phyloP scores from a whole-genome alignment of 306 rosid genomes.

The Vigna radiata region DNA sequence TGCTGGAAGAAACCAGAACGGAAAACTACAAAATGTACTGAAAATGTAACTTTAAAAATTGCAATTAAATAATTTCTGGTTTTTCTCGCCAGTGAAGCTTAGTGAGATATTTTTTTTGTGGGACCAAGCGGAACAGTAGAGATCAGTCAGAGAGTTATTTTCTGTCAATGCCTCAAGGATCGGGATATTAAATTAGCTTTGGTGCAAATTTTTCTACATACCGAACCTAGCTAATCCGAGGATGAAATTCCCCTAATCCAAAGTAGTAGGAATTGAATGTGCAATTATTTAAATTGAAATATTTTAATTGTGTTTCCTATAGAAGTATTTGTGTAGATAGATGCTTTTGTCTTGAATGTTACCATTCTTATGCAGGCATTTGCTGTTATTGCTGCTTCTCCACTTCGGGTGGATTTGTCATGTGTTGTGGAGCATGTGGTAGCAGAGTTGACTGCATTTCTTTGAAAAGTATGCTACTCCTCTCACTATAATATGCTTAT shows the following conservation, averaged over 20 bases:
- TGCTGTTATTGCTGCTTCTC: conserved; percentile 95
- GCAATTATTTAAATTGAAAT: conserved; percentile 22
- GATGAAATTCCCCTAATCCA: background rate
- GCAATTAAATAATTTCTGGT: background rate
- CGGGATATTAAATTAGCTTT: conserved; percentile 29
- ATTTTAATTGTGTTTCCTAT: background rate
- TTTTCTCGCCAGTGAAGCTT: background rate
- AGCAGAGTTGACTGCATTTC: conserved; percentile 90
- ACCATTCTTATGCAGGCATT: conserved; percentile 69
- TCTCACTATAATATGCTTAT: conserved; percentile 5
- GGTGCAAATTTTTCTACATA: conserved; percentile 10
- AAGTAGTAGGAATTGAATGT: conserved; percentile 15
- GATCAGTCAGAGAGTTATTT: conserved; percentile 2
- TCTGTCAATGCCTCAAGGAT: conserved; percentile 5
- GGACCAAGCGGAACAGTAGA: conserved; percentile 1
- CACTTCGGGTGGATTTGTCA: conserved; percentile 82
- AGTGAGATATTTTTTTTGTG: background rate
- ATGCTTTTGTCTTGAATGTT: conserved; percentile 32
- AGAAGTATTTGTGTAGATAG: conserved; percentile 6
- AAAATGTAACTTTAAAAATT: background rate
- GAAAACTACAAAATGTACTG: background rate
- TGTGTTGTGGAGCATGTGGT: conserved; percentile 93
- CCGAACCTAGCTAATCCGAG: background rate
- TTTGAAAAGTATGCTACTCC: conserved; percentile 76
- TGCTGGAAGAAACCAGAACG: too few relatives aligned